Conservation (phyloP, 345 rosid genomes). For the Brassica carinata region DNA sequence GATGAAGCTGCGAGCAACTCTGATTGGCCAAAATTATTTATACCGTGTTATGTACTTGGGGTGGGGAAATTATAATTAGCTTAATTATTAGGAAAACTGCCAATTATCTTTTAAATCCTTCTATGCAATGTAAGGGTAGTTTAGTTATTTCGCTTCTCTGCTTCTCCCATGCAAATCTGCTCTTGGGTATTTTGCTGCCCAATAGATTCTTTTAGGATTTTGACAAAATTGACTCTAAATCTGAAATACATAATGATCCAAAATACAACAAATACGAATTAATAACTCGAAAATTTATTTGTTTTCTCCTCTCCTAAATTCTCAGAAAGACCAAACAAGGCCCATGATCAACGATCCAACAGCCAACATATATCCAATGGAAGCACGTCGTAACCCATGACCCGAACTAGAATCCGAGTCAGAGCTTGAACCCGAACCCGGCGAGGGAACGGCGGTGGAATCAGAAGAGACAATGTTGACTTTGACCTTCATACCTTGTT, state of each 20-base stretch:
- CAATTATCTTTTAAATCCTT: no score
- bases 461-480: constrained; percentile 58
- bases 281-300: background rate
- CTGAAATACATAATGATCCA: no score
- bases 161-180: no score
- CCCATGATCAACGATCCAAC: constrained; percentile 34
- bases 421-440: constrained; percentile 7
- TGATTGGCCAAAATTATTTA: no score
- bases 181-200: no score
- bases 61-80: no score
- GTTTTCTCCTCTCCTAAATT: background rate
- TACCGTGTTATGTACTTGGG: no score
- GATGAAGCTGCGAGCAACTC: constrained; percentile 85
- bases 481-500: constrained; percentile 87
- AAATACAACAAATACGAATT: constrained; percentile 9
- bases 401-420: constrained; percentile 16
- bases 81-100: no score
- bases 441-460: constrained; percentile 37
- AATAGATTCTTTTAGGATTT: no score
- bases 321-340: constrained; percentile 31
- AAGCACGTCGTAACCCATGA: constrained; percentile 28
- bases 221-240: no score
- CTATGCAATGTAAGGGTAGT: no score
- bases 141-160: no score
- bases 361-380: background rate